Conservation (phyloP, 306 rosid genomes). For the Casuarina cunninghamiana region DNA sequence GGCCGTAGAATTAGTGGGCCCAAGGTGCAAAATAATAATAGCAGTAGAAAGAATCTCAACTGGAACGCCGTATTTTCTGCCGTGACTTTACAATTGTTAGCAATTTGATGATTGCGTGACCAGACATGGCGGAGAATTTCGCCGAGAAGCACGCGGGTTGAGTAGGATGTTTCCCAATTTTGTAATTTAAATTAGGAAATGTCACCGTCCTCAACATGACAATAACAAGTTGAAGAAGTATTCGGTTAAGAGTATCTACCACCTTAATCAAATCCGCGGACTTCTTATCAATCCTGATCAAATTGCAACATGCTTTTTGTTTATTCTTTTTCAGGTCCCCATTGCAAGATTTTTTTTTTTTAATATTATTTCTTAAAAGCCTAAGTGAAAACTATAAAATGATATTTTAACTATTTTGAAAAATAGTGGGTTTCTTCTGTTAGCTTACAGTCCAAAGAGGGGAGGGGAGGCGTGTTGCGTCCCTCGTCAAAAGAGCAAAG, state of each 20-base stretch:
- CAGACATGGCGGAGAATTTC: too few relatives aligned
- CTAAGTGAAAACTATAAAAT: too few relatives aligned
- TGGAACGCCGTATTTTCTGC: too few relatives aligned
- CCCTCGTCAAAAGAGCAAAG: too few relatives aligned
- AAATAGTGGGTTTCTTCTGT: too few relatives aligned
- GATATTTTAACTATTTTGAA: too few relatives aligned
- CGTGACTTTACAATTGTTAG: not conserved
- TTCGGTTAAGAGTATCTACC: not conserved
- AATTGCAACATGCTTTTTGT: not conserved
- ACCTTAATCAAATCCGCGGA: not conserved
- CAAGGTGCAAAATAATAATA: too few relatives aligned
- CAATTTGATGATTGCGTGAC: not conserved
- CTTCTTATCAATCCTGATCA: not conserved
- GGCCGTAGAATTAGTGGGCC: too few relatives aligned
- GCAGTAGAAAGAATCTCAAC: not conserved
- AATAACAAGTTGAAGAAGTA: not conserved
- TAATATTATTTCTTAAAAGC: too few relatives aligned
- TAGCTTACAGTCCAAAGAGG: too few relatives aligned
- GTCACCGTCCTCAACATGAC: not conserved
- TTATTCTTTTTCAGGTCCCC: not conserved
- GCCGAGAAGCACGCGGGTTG: not conserved
- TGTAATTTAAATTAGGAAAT: not conserved
- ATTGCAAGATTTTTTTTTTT: too few relatives aligned
- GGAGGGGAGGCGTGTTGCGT: too few relatives aligned
- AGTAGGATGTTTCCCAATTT: not conserved